Conservation (phyloP, 176 grass and related monocot species). For the Dactylis glomerata region DNA sequence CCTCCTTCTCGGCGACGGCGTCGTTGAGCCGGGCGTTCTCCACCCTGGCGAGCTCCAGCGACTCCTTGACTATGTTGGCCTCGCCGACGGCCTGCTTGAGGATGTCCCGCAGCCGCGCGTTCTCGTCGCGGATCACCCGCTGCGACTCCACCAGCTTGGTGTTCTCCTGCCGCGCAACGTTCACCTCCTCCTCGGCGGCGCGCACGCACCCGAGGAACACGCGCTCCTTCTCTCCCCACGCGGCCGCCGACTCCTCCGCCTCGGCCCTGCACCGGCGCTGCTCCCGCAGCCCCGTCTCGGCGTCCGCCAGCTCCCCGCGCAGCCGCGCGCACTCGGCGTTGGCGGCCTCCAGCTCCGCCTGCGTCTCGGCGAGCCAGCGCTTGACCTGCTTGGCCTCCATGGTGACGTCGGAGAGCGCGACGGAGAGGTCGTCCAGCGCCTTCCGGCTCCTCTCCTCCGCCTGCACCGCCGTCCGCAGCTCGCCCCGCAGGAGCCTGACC, state of each 20-base stretch:
- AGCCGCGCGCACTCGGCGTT: conserved; percentile 36
- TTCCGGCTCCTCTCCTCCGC: conserved; percentile 74
- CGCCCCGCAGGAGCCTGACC: conserved; percentile 41
- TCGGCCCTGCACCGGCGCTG: conserved; percentile 48
- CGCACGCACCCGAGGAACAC: conserved; percentile 75
- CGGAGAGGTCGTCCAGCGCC: conserved; percentile 70
- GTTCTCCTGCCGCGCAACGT: conserved; percentile 54
- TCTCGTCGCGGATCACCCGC: conserved; percentile 85
- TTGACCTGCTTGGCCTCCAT: conserved; percentile 71
- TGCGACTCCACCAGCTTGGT: conserved; percentile 76
- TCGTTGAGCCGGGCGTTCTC: conserved; percentile 68
- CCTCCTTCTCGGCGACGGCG: conserved; percentile 56
- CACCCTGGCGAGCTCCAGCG: conserved; percentile 47
- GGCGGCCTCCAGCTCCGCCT: conserved; percentile 58
- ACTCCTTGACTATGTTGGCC: conserved; percentile 61
- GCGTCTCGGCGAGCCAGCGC: conserved; percentile 40
- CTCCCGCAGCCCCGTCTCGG: conserved; percentile 37
- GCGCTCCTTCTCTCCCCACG: conserved; percentile 79
- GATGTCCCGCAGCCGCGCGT: conserved; percentile 71
- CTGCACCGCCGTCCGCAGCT: conserved; percentile 47
- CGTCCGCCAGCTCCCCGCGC: conserved; percentile 11
- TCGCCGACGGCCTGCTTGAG: conserved; percentile 92
- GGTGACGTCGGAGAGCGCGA: conserved; percentile 75
- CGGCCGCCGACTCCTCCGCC: conserved; percentile 54
- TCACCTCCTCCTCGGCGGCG: conserved; percentile 75